Evolutionary conservation across 139 green algal species (phyloP).

Genomic region (Picochlorum sp.): DNA sequence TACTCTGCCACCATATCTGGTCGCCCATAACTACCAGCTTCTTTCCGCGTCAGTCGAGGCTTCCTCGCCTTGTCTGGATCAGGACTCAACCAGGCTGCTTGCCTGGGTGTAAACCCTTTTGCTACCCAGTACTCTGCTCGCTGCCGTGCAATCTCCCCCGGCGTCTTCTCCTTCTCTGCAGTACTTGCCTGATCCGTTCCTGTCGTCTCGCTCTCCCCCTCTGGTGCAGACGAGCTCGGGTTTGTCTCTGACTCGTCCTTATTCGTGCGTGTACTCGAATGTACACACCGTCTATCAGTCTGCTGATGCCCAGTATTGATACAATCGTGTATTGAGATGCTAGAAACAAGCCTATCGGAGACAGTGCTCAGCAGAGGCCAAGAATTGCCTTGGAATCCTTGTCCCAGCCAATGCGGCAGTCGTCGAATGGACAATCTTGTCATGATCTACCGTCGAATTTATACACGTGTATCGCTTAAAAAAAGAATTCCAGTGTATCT

Average conservation of each 20-base stretch:
- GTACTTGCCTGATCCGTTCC: background rate
- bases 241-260: background rate
- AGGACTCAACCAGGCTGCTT: constrained; percentile 10
- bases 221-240: background rate
- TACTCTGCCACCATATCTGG: constrained; percentile 20
- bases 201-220: background rate
- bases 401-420: too few relatives aligned
- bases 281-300: too few relatives aligned
- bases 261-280: background rate
- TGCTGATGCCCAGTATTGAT: too few relatives aligned
- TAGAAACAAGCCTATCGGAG: too few relatives aligned
- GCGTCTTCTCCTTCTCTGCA: background rate
- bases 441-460: too few relatives aligned
- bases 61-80: constrained; percentile 20
- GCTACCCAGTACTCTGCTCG: background rate
- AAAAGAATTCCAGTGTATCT: too few relatives aligned
- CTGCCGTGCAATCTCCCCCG: background rate
- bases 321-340: too few relatives aligned
- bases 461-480: too few relatives aligned
- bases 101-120: constrained; percentile 17
- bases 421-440: too few relatives aligned
- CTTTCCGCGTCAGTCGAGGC: constrained; percentile 20
- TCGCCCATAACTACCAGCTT: constrained; percentile 27
- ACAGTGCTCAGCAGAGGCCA: too few relatives aligned
- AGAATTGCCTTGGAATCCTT: too few relatives aligned